Percentiles rank a stretch among this genome's conserved stretches.
phyloP scores from a whole-genome alignment of 2,329 filamentous ascomycete genomes.

The Colletotrichum theobromicola region DNA sequence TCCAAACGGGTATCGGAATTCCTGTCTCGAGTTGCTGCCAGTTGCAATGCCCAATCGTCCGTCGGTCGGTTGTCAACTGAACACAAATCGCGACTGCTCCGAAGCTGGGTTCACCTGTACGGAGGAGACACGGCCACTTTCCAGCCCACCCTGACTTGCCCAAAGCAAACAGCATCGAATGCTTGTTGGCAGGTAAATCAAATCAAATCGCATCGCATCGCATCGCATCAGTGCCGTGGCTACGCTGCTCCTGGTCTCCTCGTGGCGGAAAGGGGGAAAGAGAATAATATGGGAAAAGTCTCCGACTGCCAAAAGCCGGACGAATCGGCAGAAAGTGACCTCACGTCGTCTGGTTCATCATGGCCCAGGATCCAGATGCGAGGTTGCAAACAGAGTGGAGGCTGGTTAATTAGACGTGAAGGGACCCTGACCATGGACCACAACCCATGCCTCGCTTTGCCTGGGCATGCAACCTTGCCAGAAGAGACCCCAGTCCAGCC shows the following conservation, averaged over 20 bases:
- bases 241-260: neutral
- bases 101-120: neutral
- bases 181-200: neutral
- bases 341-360: neutral
- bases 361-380: neutral
- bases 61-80: neutral
- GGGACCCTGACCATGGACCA: neutral
- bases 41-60: neutral
- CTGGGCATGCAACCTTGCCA: neutral
- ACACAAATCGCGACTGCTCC: neutral
- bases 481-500: neutral
- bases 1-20: constrained; percentile 1
- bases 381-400: constrained; percentile 13
- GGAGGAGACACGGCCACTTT: neutral
- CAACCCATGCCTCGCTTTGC: neutral
- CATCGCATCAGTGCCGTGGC: neutral
- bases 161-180: neutral
- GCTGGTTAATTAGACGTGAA: constrained; percentile 14
- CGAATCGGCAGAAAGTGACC: constrained; percentile 18
- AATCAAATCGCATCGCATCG: neutral
- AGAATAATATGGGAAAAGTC: constrained; percentile 2
- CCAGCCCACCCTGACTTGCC: neutral
- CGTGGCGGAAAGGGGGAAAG: neutral
- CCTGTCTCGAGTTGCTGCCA: constrained; percentile 6
- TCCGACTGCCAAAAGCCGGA: constrained; percentile 12